A percentile compares a stretch with the other conserved stretches of the same genome.
Conservation (phyloP, 1,139 yeast genomes). For the Yamadazyma diospyri region DNA sequence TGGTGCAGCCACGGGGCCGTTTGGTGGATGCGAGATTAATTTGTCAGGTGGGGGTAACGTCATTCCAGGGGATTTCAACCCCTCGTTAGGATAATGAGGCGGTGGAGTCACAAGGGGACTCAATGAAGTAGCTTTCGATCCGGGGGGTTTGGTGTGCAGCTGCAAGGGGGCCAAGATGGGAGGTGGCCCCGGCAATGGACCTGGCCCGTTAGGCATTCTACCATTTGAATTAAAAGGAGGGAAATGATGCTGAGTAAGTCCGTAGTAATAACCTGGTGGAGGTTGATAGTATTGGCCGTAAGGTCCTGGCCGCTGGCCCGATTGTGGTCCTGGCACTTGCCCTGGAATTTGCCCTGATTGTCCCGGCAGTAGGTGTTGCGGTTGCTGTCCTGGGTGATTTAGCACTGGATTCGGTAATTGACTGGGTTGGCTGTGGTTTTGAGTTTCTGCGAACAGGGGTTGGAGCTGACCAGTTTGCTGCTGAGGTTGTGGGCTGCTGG, state of each 20-base stretch:
- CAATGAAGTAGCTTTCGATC: too few species aligned
- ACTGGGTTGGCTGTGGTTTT: neutral
- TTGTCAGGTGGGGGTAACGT: conserved; percentile 1
- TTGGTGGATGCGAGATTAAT: neutral
- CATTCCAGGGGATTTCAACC: neutral
- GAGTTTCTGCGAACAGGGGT: neutral
- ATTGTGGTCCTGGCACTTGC: neutral
- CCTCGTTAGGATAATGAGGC: neutral
- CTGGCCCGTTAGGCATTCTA: conserved; percentile 45
- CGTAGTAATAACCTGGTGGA: conserved; percentile 8
- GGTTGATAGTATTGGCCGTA: conserved; percentile 1
- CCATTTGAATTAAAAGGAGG: conserved; percentile 38
- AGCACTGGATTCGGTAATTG: neutral
- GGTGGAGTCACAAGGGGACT: conserved; percentile 1
- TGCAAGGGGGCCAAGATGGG: too few species aligned
- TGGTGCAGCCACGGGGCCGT: neutral
- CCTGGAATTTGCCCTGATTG: neutral
- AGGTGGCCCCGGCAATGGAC: conserved; percentile 46
- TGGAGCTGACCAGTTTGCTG: conserved; percentile 4
- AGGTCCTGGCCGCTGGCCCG: neutral
- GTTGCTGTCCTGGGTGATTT: conserved; percentile 4
- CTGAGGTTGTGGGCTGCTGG: neutral
- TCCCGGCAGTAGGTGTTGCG: conserved; percentile 1
- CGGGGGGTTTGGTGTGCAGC: too few species aligned
- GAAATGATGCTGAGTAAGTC: conserved; percentile 20